A percentile compares a stretch with the other conserved stretches of the same genome.
phyloP scores from a whole-genome alignment of 2,329 filamentous ascomycete species.

The Mycosphaerella arachidis region DNA sequence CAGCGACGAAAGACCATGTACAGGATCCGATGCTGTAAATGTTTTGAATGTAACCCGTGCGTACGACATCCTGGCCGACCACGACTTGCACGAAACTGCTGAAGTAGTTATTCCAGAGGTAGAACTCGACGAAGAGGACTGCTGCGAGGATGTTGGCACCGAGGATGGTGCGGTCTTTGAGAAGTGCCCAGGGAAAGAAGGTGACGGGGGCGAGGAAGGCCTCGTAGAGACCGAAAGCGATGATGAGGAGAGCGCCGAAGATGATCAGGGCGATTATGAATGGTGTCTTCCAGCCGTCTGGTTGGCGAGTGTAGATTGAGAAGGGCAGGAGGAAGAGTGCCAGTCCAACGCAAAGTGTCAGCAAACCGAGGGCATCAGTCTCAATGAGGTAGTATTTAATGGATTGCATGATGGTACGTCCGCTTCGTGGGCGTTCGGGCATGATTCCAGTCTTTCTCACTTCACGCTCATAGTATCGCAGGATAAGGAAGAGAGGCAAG shows the following conservation, averaged over 20 bases:
- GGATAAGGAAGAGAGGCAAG: slow-evolving; percentile 18
- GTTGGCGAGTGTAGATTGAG: slow-evolving; percentile 44
- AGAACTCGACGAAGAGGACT: slow-evolving; percentile 45
- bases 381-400: slow-evolving; percentile 25
- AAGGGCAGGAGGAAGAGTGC: slow-evolving; percentile 66
- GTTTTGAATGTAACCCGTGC: slow-evolving; percentile 23
- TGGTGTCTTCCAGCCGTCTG: slow-evolving; percentile 34
- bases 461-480: slow-evolving; percentile 20
- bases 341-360: slow-evolving; percentile 45
- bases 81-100: slow-evolving; percentile 46
- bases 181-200: slow-evolving; percentile 53
- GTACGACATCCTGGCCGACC: slow-evolving; percentile 35
- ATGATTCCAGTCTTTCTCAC: slow-evolving; percentile 25
- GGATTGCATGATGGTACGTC: slow-evolving; percentile 18
- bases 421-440: slow-evolving; percentile 13
- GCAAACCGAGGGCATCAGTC: slow-evolving; percentile 28
- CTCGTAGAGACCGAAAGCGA: slow-evolving; percentile 54
- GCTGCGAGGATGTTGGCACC: slow-evolving; percentile 40
- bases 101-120: slow-evolving; percentile 39
- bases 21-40: slow-evolving; percentile 36
- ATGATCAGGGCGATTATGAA: slow-evolving; percentile 37
- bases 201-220: slow-evolving; percentile 52
- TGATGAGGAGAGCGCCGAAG: slow-evolving; percentile 25
- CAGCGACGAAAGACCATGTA: slow-evolving; percentile 41
- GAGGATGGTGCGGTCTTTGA: slow-evolving; percentile 49